Evolutionary conservation across 164 flowering plant species (phyloP).

Genomic region (Hamamelis virginiana): DNA sequence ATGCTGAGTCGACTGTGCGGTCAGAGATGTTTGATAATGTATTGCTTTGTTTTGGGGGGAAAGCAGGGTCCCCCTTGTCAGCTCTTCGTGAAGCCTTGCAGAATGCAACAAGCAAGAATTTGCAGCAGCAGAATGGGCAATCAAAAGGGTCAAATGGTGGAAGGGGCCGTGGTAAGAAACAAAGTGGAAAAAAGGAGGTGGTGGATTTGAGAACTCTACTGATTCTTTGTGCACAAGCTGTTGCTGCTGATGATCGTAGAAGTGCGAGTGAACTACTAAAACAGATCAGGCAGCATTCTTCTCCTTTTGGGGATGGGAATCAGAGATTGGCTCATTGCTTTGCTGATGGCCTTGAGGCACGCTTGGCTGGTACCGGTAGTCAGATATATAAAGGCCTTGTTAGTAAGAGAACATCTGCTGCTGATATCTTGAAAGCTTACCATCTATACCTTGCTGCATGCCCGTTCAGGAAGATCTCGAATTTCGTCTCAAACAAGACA

Average conservation of each 20-base stretch:
- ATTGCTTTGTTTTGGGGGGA: conserved; percentile 44
- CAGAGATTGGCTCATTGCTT: conserved; percentile 76
- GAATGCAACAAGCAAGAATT: conserved; percentile 31
- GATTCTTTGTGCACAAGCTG: conserved; percentile 76
- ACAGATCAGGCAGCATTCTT: conserved; percentile 73
- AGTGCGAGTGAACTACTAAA: conserved; percentile 64
- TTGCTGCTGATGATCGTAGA: conserved; percentile 72
- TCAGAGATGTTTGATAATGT: conserved; percentile 60
- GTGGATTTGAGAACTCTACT: conserved; percentile 83
- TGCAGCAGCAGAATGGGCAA: conserved; percentile 36
- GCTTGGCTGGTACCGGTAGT: conserved; percentile 86
- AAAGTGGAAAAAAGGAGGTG: conserved; percentile 53
- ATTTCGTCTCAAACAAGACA: conserved; percentile 56
- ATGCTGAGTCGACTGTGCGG: conserved; percentile 32
- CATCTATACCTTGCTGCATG: conserved; percentile 60
- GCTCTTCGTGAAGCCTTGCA: conserved; percentile 39
- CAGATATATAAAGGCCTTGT: conserved; percentile 56
- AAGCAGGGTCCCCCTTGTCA: conserved; percentile 7
- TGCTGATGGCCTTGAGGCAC: conserved; percentile 86
- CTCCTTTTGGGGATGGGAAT: conserved; percentile 77
- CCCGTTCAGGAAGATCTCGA: conserved; percentile 75
- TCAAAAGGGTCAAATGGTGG: conserved; percentile 43
- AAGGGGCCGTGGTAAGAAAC: conserved; percentile 61
- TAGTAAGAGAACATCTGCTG: conserved; percentile 55
- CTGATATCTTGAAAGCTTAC: conserved; percentile 75